phyloP scores from a whole-genome alignment of 768 basidiomycete genomes.

The Hortiboletus flavorubellus region DNA sequence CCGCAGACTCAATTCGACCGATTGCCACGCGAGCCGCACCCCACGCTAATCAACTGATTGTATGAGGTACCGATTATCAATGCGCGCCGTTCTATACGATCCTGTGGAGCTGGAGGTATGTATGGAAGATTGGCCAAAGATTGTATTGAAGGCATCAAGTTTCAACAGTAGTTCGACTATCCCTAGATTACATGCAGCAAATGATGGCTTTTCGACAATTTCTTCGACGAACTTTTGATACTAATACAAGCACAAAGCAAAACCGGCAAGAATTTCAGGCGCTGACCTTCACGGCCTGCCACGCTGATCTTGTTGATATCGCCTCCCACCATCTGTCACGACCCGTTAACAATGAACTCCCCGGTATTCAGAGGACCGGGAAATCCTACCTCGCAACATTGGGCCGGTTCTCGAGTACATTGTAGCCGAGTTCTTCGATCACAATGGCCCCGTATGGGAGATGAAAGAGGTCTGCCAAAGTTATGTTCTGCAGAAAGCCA shows the following conservation, averaged over 20 bases:
- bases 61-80: not conserved
- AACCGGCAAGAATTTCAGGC: constrained; percentile 10
- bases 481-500: constrained; percentile 32
- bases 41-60: not conserved
- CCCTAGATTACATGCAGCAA: not conserved
- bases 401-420: constrained; percentile 22
- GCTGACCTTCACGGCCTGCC: constrained; percentile 43
- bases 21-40: not conserved
- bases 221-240: not conserved
- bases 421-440: constrained; percentile 22
- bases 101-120: not conserved
- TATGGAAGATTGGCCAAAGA: not conserved
- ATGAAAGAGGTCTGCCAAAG: constrained; percentile 46
- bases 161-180: not conserved
- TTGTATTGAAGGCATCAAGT: not conserved
- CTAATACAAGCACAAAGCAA: not conserved
- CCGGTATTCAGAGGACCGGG: too few species aligned
- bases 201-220: not conserved
- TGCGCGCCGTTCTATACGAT: not conserved
- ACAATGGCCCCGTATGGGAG: constrained; percentile 37
- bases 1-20: too few species aligned
- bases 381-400: constrained; percentile 26
- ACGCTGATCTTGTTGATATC: constrained; percentile 43
- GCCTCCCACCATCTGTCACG: constrained; percentile 51
- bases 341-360: not conserved